Evolutionary conservation across 768 basidiomycete genomes (phyloP).

Genomic region (Hydnomerulius pinastri): DNA sequence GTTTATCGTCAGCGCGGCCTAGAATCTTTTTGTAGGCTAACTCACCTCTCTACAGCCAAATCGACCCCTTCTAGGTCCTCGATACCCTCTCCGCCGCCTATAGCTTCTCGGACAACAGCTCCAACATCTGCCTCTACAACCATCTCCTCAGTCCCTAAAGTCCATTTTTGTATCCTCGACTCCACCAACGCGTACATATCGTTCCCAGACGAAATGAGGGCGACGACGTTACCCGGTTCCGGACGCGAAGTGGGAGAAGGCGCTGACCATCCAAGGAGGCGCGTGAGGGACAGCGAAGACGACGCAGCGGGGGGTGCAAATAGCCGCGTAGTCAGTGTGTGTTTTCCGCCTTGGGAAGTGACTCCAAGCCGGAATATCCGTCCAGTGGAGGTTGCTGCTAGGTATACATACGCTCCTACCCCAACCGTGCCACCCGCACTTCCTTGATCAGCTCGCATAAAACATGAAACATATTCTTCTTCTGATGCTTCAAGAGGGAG

Average conservation of each 20-base stretch:
- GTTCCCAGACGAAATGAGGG: conserved; percentile 54
- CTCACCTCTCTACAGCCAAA: conserved; percentile 60
- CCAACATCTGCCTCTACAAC: conserved; percentile 58
- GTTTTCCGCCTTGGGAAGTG: conserved; percentile 68
- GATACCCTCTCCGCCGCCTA: conserved; percentile 47
- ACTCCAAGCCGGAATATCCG: conserved; percentile 64
- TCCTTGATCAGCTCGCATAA: conserved; percentile 68
- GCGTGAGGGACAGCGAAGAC: conserved; percentile 43
- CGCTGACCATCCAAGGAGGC: conserved; percentile 44
- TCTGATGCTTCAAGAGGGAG: conserved; percentile 44
- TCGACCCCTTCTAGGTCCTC: conserved; percentile 78
- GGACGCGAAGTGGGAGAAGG: conserved; percentile 40
- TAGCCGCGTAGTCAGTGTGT: conserved; percentile 55
- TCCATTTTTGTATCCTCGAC: conserved; percentile 69
- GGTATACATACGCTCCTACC: conserved; percentile 36
- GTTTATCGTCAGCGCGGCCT: conserved; percentile 2
- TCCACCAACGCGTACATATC: conserved; percentile 73
- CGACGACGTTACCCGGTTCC: conserved; percentile 62
- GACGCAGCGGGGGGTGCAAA: conserved; percentile 56
- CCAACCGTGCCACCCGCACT: conserved; percentile 5
- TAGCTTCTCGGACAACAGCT: conserved; percentile 45
- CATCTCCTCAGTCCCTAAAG: conserved; percentile 54
- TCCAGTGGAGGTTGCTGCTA: conserved; percentile 69
- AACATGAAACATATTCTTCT: conserved; percentile 63
- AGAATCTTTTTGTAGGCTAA: background rate